Conservation (phyloP, 352 stramenopile species). For the Pythium oligandrum region DNA sequence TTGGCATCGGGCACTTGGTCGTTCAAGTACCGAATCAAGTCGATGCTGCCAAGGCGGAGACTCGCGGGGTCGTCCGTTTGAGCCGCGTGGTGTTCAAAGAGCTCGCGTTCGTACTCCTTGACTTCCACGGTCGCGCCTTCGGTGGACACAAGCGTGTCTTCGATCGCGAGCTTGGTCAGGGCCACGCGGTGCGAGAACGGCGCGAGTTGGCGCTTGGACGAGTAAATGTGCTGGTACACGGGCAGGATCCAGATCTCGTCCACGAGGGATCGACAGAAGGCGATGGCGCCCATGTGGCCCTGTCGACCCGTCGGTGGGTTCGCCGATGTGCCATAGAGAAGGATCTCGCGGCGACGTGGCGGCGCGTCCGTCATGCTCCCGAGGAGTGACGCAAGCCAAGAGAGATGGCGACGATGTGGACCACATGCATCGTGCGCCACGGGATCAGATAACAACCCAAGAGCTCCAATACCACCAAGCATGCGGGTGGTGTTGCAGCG, state of each 20-base stretch:
- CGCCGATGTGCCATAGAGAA: slow-evolving; percentile 82
- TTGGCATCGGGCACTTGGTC: slow-evolving; percentile 34
- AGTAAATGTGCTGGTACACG: slow-evolving; percentile 88
- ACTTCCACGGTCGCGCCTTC: slow-evolving; percentile 12
- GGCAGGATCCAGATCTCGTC: slow-evolving; percentile 89
- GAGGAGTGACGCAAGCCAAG: too few relatives aligned
- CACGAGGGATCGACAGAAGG: slow-evolving; percentile 52
- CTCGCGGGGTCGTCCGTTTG: slow-evolving; percentile 19
- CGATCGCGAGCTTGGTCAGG: slow-evolving; percentile 65
- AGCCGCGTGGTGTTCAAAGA: slow-evolving; percentile 42
- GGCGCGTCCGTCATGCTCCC: too few relatives aligned
- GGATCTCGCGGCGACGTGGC: slow-evolving; percentile 27
- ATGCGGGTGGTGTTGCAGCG: slow-evolving; percentile 84
- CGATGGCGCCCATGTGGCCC: slow-evolving; percentile 80
- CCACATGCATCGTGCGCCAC: background rate
- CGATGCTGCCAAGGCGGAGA: slow-evolving; percentile 67
- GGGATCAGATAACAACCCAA: slow-evolving; percentile 1
- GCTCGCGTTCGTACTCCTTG: slow-evolving; percentile 56
- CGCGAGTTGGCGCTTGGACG: slow-evolving; percentile 67
- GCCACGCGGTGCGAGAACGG: slow-evolving; percentile 65
- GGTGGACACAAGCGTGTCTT: slow-evolving; percentile 18
- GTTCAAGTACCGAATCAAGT: slow-evolving; percentile 56
- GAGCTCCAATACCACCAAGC: background rate
- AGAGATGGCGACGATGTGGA: too few relatives aligned
- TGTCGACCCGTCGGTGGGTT: slow-evolving; percentile 70